Percentiles rank a stretch among this genome's conserved stretches.
These are phyloP conservation scores for Talaromyces sp. DNA, from an alignment of 2,329 filamentous ascomycete genomes.

Conservation along the genomic window DNA sequence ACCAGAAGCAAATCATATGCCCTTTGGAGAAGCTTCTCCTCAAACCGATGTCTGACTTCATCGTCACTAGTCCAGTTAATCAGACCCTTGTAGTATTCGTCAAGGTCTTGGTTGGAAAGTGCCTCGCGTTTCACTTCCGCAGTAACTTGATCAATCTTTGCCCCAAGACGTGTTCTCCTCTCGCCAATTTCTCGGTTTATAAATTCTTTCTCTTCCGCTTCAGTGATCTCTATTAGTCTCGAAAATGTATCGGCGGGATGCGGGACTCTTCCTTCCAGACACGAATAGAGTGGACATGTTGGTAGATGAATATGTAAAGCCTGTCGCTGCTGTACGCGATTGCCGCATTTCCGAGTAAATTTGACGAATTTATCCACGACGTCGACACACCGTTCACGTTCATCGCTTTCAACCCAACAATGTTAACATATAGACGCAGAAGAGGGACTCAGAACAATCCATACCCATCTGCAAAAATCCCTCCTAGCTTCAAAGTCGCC, in stretches of 20 bases:
- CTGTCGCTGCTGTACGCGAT: conserved; percentile 66
- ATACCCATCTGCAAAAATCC: conserved; percentile 64
- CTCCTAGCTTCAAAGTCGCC: conserved; percentile 67
- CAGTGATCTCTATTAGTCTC: conserved; percentile 74
- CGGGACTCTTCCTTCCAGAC: conserved; percentile 76
- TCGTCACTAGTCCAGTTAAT: conserved; percentile 91
- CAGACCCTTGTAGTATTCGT: conserved; percentile 71
- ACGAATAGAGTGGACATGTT: conserved; percentile 71
- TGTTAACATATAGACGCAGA: background rate
- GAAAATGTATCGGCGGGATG: conserved; percentile 76
- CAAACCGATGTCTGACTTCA: conserved; percentile 73
- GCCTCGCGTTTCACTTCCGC: conserved; percentile 83
- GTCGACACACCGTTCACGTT: conserved; percentile 53
- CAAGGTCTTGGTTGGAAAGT: conserved; percentile 68
- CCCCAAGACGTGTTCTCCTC: conserved; percentile 79
- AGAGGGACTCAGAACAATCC: conserved; percentile 11
- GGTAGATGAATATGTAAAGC: conserved; percentile 74
- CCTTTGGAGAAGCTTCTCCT: conserved; percentile 81
- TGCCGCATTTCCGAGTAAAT: conserved; percentile 68
- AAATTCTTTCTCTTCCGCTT: conserved; percentile 78
- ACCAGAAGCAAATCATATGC: conserved; percentile 73
- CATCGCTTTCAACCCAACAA: conserved; percentile 40
- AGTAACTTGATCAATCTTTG: conserved; percentile 76
- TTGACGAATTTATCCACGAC: conserved; percentile 74
- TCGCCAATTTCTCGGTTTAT: conserved; percentile 90